Evolutionary conservation across 2,329 filamentous ascomycete genomes (phyloP), one percentile per base, ranked within the genome.

Genomic region (Fusarium sp.): DNA sequence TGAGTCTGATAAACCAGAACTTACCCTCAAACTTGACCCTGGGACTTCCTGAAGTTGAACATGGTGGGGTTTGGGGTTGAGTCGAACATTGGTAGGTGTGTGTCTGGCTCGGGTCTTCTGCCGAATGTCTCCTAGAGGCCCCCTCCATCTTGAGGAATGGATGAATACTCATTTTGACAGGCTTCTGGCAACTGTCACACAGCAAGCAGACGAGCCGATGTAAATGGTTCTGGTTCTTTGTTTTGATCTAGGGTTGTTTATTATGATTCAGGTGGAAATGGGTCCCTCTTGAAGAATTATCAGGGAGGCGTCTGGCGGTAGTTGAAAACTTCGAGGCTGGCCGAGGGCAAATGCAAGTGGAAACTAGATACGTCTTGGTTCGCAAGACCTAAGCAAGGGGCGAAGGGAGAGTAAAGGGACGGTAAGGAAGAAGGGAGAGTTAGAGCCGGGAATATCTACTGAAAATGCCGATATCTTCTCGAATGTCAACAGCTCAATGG

Each of bases 21-120:
- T 73, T 72, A 77, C 80, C 77, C 69, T 82, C 80, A 18, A 77
- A 63, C 68, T 80, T 80, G 42, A 81, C 48, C 57, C 76, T 78
- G 7, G 80, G 80, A 55, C 80, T 82, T n/a, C 79, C 78, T 44
- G 79, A 80, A n/a, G 69, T 65, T 39, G 80, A 82, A 12, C 63
- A 66, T 44, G 76, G 76, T 48, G 76, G 76, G 37, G 76, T 78
- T 41, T 75, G 73, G 48, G 69, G 63, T 73, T 70, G 74, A 35
- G 37, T 44, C 35, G 44, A 51, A 42, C 52, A 69, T 46, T 70
- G 63, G 19, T 54, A 56, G 19, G 66, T 56, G 31, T 62, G 35
- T 49, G 41, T 37, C 42, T 59, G 57, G 19, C 51, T 52, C 19
- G 38, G 29, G 23, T 59, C 58, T 39, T 48, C 54, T 45, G 38